Conservation (phyloP, 352 stramenopile genomes). For the Phytophthora colocasiae region DNA sequence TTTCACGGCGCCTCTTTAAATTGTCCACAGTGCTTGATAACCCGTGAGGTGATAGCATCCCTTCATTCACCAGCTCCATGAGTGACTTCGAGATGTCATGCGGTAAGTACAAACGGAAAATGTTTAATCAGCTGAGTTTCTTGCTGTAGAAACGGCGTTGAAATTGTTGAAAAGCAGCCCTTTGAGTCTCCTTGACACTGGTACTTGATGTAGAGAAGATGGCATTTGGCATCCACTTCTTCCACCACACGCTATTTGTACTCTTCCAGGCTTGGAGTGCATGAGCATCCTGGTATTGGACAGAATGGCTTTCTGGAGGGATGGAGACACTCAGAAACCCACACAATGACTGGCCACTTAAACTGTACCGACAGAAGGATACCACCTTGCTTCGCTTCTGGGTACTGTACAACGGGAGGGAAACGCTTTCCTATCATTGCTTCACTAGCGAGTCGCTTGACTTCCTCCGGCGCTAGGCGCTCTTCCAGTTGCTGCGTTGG, state of each 20-base stretch:
- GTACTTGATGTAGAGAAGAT: conserved; percentile 20
- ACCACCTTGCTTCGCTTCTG: background rate
- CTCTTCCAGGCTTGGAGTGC: conserved; percentile 8
- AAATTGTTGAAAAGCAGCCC: conserved; percentile 4
- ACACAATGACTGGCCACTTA: background rate
- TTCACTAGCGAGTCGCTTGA: background rate
- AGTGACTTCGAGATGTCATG: background rate
- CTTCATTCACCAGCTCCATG: conserved; percentile 8
- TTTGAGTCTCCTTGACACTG: conserved; percentile 1
- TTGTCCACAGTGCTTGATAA: conserved; percentile 7
- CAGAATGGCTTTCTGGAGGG: background rate
- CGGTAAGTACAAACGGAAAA: background rate
- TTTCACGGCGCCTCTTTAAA: conserved; percentile 1
- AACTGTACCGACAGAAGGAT: background rate
- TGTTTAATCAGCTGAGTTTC: background rate
- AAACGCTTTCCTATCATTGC: background rate
- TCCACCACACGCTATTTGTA: conserved; percentile 11
- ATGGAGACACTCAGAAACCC: background rate
- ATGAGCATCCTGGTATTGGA: background rate
- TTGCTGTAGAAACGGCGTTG: background rate
- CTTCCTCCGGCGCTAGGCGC: background rate
- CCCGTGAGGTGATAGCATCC: conserved; percentile 2
- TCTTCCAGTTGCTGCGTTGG: background rate
- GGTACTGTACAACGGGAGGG: background rate
- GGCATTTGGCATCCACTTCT: conserved; percentile 6